phyloP scores from a whole-genome alignment of 2,329 filamentous ascomycete genomes.

The Verticillium klebahnii region DNA sequence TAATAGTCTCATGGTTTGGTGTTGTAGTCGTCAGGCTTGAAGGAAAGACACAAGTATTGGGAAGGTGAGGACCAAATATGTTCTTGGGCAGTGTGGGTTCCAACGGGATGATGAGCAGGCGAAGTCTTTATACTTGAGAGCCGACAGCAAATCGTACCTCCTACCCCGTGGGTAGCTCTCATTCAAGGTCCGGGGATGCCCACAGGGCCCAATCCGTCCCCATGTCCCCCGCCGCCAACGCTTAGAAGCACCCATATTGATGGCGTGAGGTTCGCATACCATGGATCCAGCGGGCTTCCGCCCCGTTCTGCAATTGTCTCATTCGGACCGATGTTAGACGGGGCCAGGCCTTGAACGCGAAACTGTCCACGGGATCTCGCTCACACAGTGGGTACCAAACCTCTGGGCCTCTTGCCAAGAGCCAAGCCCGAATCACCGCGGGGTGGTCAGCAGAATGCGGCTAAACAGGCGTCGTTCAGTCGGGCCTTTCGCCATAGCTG shows the following conservation, averaged over 20 bases:
- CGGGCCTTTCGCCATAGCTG: background rate
- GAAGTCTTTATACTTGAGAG: too few species aligned
- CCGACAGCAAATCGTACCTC: too few species aligned
- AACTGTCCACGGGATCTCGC: background rate
- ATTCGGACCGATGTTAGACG: background rate
- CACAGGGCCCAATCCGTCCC: too few species aligned
- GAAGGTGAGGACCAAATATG: too few species aligned
- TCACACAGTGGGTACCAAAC: background rate
- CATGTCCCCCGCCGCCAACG: too few species aligned
- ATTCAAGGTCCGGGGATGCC: too few species aligned
- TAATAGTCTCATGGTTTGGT: background rate
- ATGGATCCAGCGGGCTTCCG: background rate
- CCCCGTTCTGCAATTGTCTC: background rate
- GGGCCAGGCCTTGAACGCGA: background rate
- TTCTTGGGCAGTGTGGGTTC: too few species aligned
- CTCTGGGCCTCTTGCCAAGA: background rate
- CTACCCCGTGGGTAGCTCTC: too few species aligned
- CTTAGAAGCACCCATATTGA: background rate
- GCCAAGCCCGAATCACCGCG: background rate
- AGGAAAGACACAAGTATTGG: too few species aligned
- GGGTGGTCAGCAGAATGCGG: background rate
- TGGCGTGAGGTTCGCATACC: background rate
- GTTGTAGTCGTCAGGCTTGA: too few species aligned
- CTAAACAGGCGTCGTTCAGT: background rate
- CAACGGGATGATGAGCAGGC: too few species aligned